These are phyloP conservation scores for Ceratocystis colombiana DNA, from an alignment of 2,329 filamentous ascomycete genomes.

Conservation along the genomic window DNA sequence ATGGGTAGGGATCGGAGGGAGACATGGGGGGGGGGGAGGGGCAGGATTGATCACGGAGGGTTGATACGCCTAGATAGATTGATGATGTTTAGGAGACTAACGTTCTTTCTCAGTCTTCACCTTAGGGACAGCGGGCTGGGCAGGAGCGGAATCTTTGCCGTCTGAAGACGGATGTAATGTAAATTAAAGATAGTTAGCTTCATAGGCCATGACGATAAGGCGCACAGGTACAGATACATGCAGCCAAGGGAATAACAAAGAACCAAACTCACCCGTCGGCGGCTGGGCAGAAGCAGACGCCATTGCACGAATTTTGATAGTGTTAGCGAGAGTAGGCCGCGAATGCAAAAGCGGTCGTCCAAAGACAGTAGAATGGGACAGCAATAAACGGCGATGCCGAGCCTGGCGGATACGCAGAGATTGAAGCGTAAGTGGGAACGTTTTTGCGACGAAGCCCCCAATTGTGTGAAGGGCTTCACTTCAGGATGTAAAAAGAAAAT, in stretches of 20 bases:
- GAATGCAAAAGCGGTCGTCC: slow-evolving; percentile 6
- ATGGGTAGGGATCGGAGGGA: background rate
- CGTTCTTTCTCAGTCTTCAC: slow-evolving; percentile 44
- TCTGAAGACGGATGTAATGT: slow-evolving; percentile 4
- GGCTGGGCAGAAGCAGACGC: slow-evolving; percentile 22
- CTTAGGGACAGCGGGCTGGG: slow-evolving; percentile 35
- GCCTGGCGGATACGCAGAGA: slow-evolving; percentile 22
- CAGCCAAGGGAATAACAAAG: background rate
- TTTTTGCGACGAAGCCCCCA: slow-evolving; percentile 24
- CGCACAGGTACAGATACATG: background rate
- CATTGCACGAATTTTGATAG: slow-evolving; percentile 19
- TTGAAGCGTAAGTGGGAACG: slow-evolving; percentile 25
- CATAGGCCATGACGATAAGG: background rate
- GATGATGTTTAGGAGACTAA: slow-evolving; percentile 29
- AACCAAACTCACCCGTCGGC: slow-evolving; percentile 19
- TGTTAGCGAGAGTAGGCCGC: slow-evolving; percentile 1
- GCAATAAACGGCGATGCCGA: slow-evolving; percentile 18
- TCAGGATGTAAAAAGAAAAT: background rate
- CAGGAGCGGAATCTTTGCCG: slow-evolving; percentile 30
- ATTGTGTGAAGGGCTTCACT: slow-evolving; percentile 22
- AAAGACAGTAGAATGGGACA: slow-evolving; percentile 13
- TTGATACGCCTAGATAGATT: background rate
- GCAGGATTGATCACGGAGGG: background rate
- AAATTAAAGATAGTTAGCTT: slow-evolving; percentile 7
- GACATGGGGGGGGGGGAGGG: background rate